phyloP scores from a whole-genome alignment of 352 stramenopile genomes.

The Globisporangium echinulatum region DNA sequence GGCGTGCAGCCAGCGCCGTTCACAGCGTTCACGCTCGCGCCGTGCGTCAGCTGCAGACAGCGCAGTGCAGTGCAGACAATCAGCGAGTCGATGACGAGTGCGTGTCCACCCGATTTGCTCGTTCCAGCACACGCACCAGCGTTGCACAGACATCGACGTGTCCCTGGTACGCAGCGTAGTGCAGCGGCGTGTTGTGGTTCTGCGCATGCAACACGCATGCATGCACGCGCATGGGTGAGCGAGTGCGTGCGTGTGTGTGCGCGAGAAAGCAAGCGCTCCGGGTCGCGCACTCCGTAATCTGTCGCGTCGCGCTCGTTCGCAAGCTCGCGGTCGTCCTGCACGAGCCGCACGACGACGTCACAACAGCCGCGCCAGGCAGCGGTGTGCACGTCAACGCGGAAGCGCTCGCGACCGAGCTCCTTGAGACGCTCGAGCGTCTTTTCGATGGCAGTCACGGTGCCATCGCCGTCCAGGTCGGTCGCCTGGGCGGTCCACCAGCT shows the following conservation, averaged over 20 bases:
- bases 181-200: conserved; percentile 56
- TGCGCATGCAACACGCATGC: conserved; percentile 7
- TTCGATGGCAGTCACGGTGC: conserved; percentile 33
- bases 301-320: conserved; percentile 33
- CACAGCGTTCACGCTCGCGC: conserved; percentile 46
- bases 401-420: conserved; percentile 42
- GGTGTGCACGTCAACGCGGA: conserved; percentile 61
- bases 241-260: not conserved
- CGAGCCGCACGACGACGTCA: conserved; percentile 37
- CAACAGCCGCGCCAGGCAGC: conserved; percentile 43
- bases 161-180: conserved; percentile 73
- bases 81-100: not conserved
- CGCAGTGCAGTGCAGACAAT: not conserved
- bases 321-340: conserved; percentile 34
- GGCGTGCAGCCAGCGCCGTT: conserved; percentile 58
- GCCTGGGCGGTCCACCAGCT: conserved; percentile 43
- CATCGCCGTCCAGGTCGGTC: conserved; percentile 33
- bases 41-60: conserved; percentile 24
- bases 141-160: conserved; percentile 28
- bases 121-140: conserved; percentile 24
- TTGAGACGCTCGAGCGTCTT: conserved; percentile 45
- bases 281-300: conserved; percentile 39
- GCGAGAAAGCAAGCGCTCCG: not conserved
- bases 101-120: not conserved
- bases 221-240: not conserved